A percentile compares a stretch with the other conserved stretches of the same genome.
phyloP scores from a whole-genome alignment of 2,329 filamentous ascomycete genomes.

The Ophiostoma sp. region DNA sequence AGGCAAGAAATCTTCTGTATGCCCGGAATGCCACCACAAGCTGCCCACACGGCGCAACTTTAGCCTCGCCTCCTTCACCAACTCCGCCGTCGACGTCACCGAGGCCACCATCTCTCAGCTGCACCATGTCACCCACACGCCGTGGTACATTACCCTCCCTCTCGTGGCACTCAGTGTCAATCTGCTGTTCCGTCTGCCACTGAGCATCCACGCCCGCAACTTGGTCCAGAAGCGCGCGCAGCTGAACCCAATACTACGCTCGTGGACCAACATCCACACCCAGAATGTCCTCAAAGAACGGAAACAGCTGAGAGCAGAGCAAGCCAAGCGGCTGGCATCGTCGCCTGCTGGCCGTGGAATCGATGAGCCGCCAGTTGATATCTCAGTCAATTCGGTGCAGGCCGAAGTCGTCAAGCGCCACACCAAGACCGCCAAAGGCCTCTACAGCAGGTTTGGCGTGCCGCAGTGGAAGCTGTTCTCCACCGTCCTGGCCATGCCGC shows the following conservation, averaged over 20 bases:
- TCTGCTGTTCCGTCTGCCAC: constrained; percentile 44
- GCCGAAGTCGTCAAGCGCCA: constrained; percentile 33
- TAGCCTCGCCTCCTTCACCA: constrained; percentile 27
- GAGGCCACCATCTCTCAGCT: constrained; percentile 42
- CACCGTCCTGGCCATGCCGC: constrained; percentile 40
- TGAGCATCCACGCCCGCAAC: constrained; percentile 38
- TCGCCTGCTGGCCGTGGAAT: background rate
- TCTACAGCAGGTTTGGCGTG: constrained; percentile 37
- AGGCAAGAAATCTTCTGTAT: background rate
- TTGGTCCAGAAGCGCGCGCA: constrained; percentile 32
- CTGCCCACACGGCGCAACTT: constrained; percentile 13
- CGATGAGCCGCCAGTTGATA: background rate
- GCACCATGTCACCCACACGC: constrained; percentile 42
- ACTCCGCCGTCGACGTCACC: constrained; percentile 36
- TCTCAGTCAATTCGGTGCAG: background rate
- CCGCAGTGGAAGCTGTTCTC: constrained; percentile 45
- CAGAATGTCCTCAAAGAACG: constrained; percentile 27
- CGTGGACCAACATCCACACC: constrained; percentile 34
- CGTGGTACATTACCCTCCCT: constrained; percentile 53
- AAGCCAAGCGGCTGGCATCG: background rate
- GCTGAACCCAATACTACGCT: constrained; percentile 34
- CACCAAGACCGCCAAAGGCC: constrained; percentile 25
- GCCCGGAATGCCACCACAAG: background rate
- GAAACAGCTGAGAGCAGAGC: constrained; percentile 18
- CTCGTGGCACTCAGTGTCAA: constrained; percentile 41